Conservation (phyloP, 306 rosid species). For the Datisca glomerata region DNA sequence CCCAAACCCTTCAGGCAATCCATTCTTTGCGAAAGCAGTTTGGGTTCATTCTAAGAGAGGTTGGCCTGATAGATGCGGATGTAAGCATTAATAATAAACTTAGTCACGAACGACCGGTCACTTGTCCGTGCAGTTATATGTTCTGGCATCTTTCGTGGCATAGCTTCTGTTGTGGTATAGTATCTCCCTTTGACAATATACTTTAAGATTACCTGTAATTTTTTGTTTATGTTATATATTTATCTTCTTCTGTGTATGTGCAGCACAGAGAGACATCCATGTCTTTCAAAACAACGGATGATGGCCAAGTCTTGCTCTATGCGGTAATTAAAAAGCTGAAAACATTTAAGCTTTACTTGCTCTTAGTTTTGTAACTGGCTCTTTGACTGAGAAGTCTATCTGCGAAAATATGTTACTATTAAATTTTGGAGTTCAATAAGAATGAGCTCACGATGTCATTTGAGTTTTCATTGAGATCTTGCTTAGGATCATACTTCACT, state of each 20-base stretch:
- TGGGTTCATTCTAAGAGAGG: conserved; percentile 74
- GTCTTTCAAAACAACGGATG: conserved; percentile 96
- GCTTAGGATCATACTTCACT: too few species aligned
- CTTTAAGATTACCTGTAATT: background rate
- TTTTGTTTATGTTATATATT: background rate
- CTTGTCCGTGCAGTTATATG: conserved; percentile 88
- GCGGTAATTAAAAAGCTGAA: conserved; percentile 39
- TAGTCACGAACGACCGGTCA: conserved; percentile 87
- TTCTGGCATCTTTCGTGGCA: conserved; percentile 94
- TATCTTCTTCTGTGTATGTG: conserved; percentile 13
- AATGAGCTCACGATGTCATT: too few species aligned
- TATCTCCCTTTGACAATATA: conserved; percentile 17
- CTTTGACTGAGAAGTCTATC: too few species aligned
- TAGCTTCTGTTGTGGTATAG: conserved; percentile 88
- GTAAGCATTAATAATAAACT: conserved; percentile 53
- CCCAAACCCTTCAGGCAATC: conserved; percentile 96
- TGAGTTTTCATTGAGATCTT: too few species aligned
- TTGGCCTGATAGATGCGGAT: conserved; percentile 70
- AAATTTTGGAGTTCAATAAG: too few species aligned
- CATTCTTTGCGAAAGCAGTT: conserved; percentile 94
- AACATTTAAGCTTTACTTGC: too few species aligned
- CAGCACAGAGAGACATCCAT: conserved; percentile 99
- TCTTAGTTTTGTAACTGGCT: too few species aligned
- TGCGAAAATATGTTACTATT: too few species aligned
- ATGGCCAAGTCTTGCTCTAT: conserved; percentile 85